Base-by-base conservation (phyloP, 805 yeast species). In the Pichia paraexigua region DNA sequence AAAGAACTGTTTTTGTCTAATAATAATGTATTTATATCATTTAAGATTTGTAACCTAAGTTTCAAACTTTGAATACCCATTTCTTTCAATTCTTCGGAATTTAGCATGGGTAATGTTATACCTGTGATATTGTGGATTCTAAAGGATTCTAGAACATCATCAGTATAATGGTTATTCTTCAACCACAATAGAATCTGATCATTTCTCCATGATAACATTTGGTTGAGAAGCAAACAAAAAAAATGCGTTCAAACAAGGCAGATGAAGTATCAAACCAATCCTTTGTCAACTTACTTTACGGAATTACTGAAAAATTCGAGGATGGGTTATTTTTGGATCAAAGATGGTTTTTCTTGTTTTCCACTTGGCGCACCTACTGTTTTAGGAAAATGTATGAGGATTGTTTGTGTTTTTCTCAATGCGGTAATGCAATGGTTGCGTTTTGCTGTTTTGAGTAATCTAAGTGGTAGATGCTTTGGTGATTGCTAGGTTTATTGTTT, bases 21-120 rank as follows among this genome's bases (percentile, higher is more conserved):
- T 17, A 78, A 65, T 42, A 88, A 68, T 41, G 74, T 78, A 58
- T 80, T 76, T 41, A 89, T 76, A 28, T 79, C 76, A 47, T 76
- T 72, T 63, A 87, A 80, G 42, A 90, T 68, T 41, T 66, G 63
- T 4, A 91, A 71, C 27, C 96, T 73, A 20, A 77, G 75, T 30
- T 76, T 75, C 32, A 85, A 63, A 35, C 72, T 69, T 7, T 54
- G 51, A 1, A 86, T 74, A 2, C 91, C 95, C 61, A 92, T 69
- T 49, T 90, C 96, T 54, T 74, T 71, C 43, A 91, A 76, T 62
- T 89, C 94, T 10, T 77, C 79, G 13, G 86, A 78, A 32, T 80
- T 79, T 47, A 91, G 70, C 54, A 79, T 82, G 2, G 87, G 81
- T 48, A 92, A 69, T 5, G 86, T 74, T 30, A 85, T 78, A 1